Evolutionary conservation across 2,329 filamentous ascomycete genomes (phyloP), one percentile per base, ranked within the genome.

Genomic region (Phialemonium atrogriseum): DNA sequence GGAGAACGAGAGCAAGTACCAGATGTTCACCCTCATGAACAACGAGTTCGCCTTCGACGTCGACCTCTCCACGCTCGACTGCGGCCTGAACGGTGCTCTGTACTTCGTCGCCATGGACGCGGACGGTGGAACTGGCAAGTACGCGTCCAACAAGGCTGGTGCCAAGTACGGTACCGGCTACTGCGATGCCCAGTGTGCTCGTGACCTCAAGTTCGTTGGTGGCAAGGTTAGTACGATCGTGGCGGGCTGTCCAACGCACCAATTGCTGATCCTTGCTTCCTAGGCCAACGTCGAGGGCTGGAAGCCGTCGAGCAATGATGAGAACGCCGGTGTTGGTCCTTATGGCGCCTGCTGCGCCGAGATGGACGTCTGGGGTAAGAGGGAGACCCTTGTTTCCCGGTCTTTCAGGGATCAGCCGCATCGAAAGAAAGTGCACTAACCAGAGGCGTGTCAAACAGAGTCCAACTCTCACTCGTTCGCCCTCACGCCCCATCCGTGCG

Each of bases 1-100:
- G 57, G 62, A 65, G 39, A 57, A 62, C 31, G 62, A 67, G 24
- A 58, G 56, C 37, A 66, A 63, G 36, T 81, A 81, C 49, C 55
- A 78, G 55, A 65, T 70, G 45, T 72, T 80, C 55, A 64, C 72
- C 34, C 59, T 80, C 32, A 58, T 70, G 37, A 70, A 70, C 54
- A 64, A 73, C 46, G 77, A 82, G 51, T 71, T 82, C 47, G 70
- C 71, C 21, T 80, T 82, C 35, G 75, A 80, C 34, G 74, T 80
- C 11, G 77, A 82, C 47, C 64, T 79, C 18, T 78, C 73, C 17
- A 66, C 67, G 34, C 60, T 80, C 16, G 68, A 15, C 27, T 81
- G 77, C 45, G 77, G 77, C 36, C 55, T 80, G 37, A 80, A 81
- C 51, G 76, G 74, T 32, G 75, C 75, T 17, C 52, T 80, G 16